Evolutionary conservation across 2,329 filamentous ascomycete genomes (phyloP).

Genomic region (Aureobasidium mangrovei): DNA sequence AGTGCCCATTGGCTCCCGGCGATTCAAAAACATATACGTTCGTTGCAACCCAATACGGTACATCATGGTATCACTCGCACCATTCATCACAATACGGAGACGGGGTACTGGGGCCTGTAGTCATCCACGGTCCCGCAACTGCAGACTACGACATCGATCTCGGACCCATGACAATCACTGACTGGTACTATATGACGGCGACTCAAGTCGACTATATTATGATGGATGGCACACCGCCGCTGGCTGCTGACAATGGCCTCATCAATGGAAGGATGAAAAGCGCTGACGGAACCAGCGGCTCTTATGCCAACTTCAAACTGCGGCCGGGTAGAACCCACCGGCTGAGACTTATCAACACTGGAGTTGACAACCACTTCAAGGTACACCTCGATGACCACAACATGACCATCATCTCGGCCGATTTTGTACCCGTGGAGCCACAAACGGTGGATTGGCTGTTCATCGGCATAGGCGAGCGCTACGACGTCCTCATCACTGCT

Average conservation of each 20-base stretch:
- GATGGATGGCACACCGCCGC: conserved; percentile 22
- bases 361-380: conserved; percentile 28
- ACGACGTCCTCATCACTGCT: conserved; percentile 33
- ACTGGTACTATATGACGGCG: conserved; percentile 52
- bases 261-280: conserved; percentile 49
- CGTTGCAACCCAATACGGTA: conserved; percentile 39
- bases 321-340: conserved; percentile 45
- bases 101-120: conserved; percentile 51
- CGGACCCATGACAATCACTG: conserved; percentile 49
- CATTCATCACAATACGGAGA: conserved; percentile 47
- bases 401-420: conserved; percentile 27
- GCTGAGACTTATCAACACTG: conserved; percentile 50
- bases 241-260: conserved; percentile 27
- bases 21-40: conserved; percentile 47
- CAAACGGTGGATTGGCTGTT: conserved; percentile 25
- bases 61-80: conserved; percentile 56
- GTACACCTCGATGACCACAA: conserved; percentile 30
- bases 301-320: conserved; percentile 41
- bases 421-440: conserved; percentile 29
- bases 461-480: conserved; percentile 33
- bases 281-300: background rate
- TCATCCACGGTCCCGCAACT: conserved; percentile 53
- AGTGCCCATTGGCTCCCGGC: conserved; percentile 57
- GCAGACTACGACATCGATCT: conserved; percentile 56
- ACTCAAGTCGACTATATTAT: conserved; percentile 15